Evolutionary conservation across 306 rosid species (phyloP).

Genomic region (Rubus idaeus): DNA sequence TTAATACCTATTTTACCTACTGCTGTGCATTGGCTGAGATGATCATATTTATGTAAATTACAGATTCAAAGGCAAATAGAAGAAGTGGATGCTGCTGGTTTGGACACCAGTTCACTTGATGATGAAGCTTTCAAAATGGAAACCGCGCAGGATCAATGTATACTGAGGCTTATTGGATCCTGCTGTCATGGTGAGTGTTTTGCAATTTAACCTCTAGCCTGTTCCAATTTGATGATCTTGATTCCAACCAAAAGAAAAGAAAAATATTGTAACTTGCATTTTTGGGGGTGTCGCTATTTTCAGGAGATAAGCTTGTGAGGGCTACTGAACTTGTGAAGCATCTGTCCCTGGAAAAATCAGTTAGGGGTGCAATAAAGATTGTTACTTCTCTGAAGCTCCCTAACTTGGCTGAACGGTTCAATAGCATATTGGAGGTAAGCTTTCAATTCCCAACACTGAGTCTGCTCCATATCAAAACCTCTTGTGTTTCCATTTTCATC

Average conservation of each 20-base stretch:
- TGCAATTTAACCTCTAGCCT: neutral
- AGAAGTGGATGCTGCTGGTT: conserved; percentile 59
- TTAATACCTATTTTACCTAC: conserved; percentile 12
- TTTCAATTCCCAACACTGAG: conserved; percentile 14
- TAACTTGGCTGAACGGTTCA: conserved; percentile 87
- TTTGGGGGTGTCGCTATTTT: conserved; percentile 24
- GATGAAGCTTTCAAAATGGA: conserved; percentile 81
- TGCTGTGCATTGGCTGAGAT: conserved; percentile 18
- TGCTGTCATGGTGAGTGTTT: conserved; percentile 79
- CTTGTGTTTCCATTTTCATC: conserved; percentile 11
- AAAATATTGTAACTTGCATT: neutral
- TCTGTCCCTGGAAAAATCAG: conserved; percentile 79
- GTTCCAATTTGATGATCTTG: conserved; percentile 15
- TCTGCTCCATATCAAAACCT: neutral
- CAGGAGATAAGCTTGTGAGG: conserved; percentile 93
- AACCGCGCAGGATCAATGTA: conserved; percentile 95
- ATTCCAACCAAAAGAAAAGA: conserved; percentile 13
- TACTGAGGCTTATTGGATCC: conserved; percentile 85
- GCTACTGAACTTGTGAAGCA: conserved; percentile 91
- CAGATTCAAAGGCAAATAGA: conserved; percentile 82
- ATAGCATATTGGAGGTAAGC: conserved; percentile 75
- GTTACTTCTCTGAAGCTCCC: conserved; percentile 91
- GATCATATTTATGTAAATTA: conserved; percentile 14
- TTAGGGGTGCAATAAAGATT: conserved; percentile 91
- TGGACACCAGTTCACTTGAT: conserved; percentile 63